These are phyloP conservation scores for Sphaerulina populicola DNA, from an alignment of 2,329 filamentous ascomycete species.

Conservation along the genomic window DNA sequence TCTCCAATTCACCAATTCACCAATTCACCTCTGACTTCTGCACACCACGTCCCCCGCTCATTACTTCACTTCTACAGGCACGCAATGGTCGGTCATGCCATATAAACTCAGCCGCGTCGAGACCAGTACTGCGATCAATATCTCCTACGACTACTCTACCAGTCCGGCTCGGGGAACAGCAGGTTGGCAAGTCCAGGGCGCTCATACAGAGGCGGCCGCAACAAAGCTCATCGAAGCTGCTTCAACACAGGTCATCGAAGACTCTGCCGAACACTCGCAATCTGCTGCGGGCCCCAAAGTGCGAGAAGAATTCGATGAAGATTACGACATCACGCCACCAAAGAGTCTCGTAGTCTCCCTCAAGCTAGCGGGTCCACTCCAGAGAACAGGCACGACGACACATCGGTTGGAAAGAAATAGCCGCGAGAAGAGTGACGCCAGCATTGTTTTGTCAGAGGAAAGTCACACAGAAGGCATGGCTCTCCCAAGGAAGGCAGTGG, in stretches of 20 bases:
- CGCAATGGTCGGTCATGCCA: conserved; percentile 14
- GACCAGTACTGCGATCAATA: conserved; percentile 18
- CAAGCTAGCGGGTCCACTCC: no score
- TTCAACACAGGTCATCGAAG: background rate
- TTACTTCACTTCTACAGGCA: background rate
- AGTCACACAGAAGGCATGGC: conserved; percentile 1
- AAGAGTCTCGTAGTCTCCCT: background rate
- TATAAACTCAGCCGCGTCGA: conserved; percentile 8
- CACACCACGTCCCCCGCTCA: background rate
- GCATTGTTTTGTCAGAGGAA: background rate
- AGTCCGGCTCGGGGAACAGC: conserved; percentile 1
- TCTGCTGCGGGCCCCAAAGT: background rate
- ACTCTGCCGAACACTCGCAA: background rate
- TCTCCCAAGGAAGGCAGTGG: background rate
- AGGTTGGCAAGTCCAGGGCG: background rate
- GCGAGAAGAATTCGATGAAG: background rate
- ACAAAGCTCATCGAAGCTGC: background rate
- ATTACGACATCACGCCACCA: background rate
- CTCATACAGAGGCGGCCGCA: background rate
- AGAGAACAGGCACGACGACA: background rate
- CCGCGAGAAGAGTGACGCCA: background rate
- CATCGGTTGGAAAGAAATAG: background rate
- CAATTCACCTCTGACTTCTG: background rate
- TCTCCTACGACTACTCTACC: conserved; percentile 16
- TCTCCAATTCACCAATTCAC: background rate